Base-by-base conservation (phyloP, 306 rosid genomes). In the Prunus mira region DNA sequence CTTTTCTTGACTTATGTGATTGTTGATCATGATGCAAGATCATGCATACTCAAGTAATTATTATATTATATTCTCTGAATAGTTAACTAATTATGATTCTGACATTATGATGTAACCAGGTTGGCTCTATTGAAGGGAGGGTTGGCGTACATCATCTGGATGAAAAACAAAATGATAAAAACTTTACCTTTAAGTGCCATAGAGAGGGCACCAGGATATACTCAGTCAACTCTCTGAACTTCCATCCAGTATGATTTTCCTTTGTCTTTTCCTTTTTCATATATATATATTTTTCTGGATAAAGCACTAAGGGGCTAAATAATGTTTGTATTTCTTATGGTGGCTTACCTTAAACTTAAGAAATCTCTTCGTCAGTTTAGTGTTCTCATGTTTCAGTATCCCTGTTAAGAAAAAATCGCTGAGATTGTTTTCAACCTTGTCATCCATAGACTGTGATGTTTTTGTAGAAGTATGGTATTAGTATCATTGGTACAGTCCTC, bases 61-160 rank as follows among this genome's bases (percentile, higher is more conserved):
- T 43, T 15, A 43, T 25, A 55, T 22, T 73, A 43, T 25, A 43
- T 22, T 73, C 19, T 24, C 6, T 10, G 12, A 30, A 45, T 41
- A 41, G 9, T 56, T 22, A 9, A 34, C 6, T 13, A 56, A 57
- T 22, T 55, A 41, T 28, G 19, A 25, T 71, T 30, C 46, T 71
- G 32, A 64, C 51, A 50, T 6, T 54, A 8, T 34, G 61, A 74
- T 65, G 20, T 81, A 52, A 74, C 67, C 81, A 92, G 98, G 91
- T 95, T 83, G 97, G 97, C 78, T 95, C 97, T 13, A 92, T 90
- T 55, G 98, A 95, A 79, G 98, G 98, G 75, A 89, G 98, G 82
- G 98, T 92, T 70, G 98, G 97, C 74, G 98, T 92, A 69, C 98
- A 95, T 73, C 97, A 95, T 76, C 88, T 95, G 58, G 98, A 95